These are phyloP conservation scores for Porogramme epimiltina DNA, from an alignment of 1,284 basidiomycete genomes.

Conservation along the genomic window DNA sequence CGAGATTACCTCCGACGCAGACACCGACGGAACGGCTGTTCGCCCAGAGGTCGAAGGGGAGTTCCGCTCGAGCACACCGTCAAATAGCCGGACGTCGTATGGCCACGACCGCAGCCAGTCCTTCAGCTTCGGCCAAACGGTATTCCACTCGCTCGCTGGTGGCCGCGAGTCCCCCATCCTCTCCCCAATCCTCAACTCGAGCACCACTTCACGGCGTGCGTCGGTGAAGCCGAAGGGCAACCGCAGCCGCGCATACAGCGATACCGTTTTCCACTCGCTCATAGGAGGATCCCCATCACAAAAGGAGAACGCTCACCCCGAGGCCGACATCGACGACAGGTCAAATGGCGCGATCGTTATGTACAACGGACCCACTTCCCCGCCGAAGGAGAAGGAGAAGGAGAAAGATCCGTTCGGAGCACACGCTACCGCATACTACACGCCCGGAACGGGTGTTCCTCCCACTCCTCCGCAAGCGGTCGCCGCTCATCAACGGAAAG, in stretches of 20 bases:
- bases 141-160: slow-evolving; percentile 43
- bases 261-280: slow-evolving; percentile 63
- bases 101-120: slow-evolving; percentile 50
- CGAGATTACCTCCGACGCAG: slow-evolving; percentile 38
- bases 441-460: slow-evolving; percentile 69
- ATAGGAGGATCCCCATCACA: slow-evolving; percentile 24
- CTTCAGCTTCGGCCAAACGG: slow-evolving; percentile 62
- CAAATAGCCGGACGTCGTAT: slow-evolving; percentile 19
- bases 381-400: slow-evolving; percentile 30
- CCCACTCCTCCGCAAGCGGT: slow-evolving; percentile 57
- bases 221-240: slow-evolving; percentile 36
- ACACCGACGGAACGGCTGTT: slow-evolving; percentile 20
- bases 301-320: slow-evolving; percentile 37
- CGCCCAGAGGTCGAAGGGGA: slow-evolving; percentile 8
- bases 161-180: slow-evolving; percentile 15
- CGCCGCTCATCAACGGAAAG: slow-evolving; percentile 51
- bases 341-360: slow-evolving; percentile 48
- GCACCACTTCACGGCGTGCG: slow-evolving; percentile 28
- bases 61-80: slow-evolving; percentile 12
- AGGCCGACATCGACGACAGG: slow-evolving; percentile 63
- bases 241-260: slow-evolving; percentile 57
- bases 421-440: slow-evolving; percentile 75
- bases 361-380: slow-evolving; percentile 36
- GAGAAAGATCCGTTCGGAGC: slow-evolving; percentile 74
- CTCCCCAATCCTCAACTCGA: slow-evolving; percentile 8